Conservation (phyloP, 176 grass and related monocot genomes). For the Eremochloa ophiuroides region DNA sequence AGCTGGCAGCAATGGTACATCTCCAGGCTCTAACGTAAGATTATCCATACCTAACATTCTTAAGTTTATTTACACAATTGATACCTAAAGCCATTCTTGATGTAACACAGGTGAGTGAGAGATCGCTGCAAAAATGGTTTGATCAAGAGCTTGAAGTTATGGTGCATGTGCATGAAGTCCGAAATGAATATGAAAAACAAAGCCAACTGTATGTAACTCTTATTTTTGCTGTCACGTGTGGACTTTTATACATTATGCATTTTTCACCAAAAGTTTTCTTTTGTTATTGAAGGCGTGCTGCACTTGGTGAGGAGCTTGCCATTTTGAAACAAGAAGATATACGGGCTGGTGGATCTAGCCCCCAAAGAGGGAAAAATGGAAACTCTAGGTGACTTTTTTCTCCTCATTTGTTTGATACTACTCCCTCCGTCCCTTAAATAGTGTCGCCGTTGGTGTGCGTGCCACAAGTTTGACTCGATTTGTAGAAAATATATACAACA, state of each 20-base stretch:
- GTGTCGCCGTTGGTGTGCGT: too few species aligned
- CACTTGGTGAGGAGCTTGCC: constrained; percentile 87
- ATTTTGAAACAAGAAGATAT: constrained; percentile 80
- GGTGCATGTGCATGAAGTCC: constrained; percentile 95
- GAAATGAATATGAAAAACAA: constrained; percentile 97
- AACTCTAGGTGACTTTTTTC: constrained; percentile 61
- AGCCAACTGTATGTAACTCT: constrained; percentile 71
- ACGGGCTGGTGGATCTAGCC: constrained; percentile 46
- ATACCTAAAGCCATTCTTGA: constrained; percentile 27
- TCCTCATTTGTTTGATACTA: constrained; percentile 8
- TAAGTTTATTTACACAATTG: constrained; percentile 12
- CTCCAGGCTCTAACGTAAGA: constrained; percentile 76
- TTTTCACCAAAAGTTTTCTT: not conserved
- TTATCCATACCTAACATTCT: constrained; percentile 14
- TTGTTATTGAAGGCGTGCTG: constrained; percentile 62
- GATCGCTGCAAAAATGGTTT: constrained; percentile 83
- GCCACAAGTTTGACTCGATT: too few species aligned
- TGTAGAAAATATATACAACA: too few species aligned
- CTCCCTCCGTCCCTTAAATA: too few species aligned
- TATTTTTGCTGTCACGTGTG: constrained; percentile 9
- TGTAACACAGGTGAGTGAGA: constrained; percentile 74
- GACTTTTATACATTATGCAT: not conserved
- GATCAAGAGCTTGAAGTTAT: constrained; percentile 99
- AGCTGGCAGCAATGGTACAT: constrained; percentile 66
- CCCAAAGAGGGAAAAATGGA: constrained; percentile 67